Base-by-base conservation (phyloP, 768 basidiomycete species). In the Pleurotus salmoneostramineus region DNA sequence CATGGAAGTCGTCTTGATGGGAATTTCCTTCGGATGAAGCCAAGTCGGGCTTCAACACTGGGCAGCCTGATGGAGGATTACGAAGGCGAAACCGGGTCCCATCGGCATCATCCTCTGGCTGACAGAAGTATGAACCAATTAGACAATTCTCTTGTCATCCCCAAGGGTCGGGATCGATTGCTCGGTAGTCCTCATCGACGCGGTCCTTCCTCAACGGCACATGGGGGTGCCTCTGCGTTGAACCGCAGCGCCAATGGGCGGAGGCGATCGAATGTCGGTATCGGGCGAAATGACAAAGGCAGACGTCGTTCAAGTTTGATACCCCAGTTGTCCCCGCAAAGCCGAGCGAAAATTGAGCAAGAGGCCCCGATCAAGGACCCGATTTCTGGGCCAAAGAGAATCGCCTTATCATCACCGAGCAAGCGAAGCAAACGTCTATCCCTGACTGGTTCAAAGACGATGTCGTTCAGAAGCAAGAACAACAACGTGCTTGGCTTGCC, bases 291-390 rank as follows among this genome's bases (percentile, higher is more conserved):
- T 59, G 92, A 93, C 69, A 90, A 89, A 69, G 72, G 73, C 11
- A 76, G 90, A 59, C 77, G 92, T 58, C 80, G 91, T 58, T 92
- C 91, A 40, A 94, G 92, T 65, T 71, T 91, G 76, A 89, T 93
- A 60, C 87, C 87, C n/a, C 83, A 84, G 61, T 78, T 83, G 50
- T 80, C 83, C 12, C 76, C 79, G n/a, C 72, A 67, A 44, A 67
- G 66, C 27, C 73, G 69, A 35, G 80, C 81, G 27, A 65, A 66
- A 5, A 61, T 37, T 50, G 67, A 60, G 64, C 75, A 68, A 36
- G 64, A 63, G 34, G 65, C 64, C 14, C 51, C 64, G 55, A 60
- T 62, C 59, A 65, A 44, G 63, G 67, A 55, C 12, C 10, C 17
- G 15, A 43, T 44, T 4, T 55, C 52, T 52, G 64, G 68, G 50